Base-by-base conservation (phyloP, 768 basidiomycete species). In the Lactarius sp. region DNA sequence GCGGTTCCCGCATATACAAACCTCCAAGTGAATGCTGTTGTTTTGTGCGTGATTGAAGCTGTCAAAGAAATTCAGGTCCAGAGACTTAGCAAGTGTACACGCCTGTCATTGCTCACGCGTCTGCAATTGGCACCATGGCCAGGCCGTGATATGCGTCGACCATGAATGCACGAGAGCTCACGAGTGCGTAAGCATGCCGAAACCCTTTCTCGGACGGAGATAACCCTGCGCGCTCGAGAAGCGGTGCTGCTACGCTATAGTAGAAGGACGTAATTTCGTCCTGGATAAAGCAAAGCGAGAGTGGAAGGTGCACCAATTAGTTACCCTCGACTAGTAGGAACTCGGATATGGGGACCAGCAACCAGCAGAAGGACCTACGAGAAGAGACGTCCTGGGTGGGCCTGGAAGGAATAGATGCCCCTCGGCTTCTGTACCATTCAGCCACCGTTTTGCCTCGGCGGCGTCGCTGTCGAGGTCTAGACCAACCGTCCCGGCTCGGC, bases 61-160 rank as follows among this genome's bases (percentile, higher is more conserved):
- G 66, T 58, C 64, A 60, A 54, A 41, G 50, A 27, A n/a, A 12
- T 49, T 27, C 18, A 55, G 53, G 16, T 39, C 37, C 34, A 54
- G 56, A 53, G 20, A 33, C 22, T 49, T 16, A 34, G 49, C 50
- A 13, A 55, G 33, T 52, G 39, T 20, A 20, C 36, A 41, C 33
- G 44, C 6, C 20, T 41, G 44, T 33, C 36, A 42, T 59, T 9
- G 81, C 86, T 73, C 71, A 91, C 88, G 81, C 81, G 75, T 94
- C 93, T 37, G 90, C 90, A 66, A 93, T 81, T 4, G 93, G 92
- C 20, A 92, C 89, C 81, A 96, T 88, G 1, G 88, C 81, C 18
- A 94, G 76, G 6, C 85, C 84, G 71, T 92, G 91, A 71, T 84
- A 94, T 7, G 83, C 80, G 73, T 95, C 93, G 64, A 93, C 83